Evolutionary conservation across 805 yeast genomes (phyloP).

Genomic region (Suhomyces vadensis): DNA sequence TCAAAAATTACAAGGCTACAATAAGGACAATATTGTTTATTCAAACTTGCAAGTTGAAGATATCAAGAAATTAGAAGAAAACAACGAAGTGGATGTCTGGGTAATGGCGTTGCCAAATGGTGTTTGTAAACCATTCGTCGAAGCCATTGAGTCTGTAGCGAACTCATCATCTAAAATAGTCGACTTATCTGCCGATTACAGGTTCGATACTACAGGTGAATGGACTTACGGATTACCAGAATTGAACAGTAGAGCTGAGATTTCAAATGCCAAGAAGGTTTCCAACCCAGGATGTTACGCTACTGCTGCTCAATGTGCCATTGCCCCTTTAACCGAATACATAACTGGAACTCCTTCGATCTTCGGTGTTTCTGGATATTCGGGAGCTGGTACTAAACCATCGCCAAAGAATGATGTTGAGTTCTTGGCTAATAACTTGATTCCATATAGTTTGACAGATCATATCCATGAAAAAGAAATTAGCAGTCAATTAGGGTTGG

Average conservation of each 20-base stretch:
- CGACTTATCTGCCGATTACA: constrained; percentile 93
- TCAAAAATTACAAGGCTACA: constrained; percentile 81
- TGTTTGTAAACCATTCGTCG: constrained; percentile 86
- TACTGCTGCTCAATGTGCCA: constrained; percentile 91
- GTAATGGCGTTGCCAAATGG: constrained; percentile 99
- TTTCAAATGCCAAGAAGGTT: constrained; percentile 73
- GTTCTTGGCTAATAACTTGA: constrained; percentile 74
- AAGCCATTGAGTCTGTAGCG: constrained; percentile 69
- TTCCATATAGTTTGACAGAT: constrained; percentile 94
- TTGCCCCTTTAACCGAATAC: constrained; percentile 78
- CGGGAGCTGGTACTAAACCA: constrained; percentile 99
- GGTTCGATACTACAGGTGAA: constrained; percentile 84
- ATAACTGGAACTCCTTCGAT: constrained; percentile 74
- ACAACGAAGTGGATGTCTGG: constrained; percentile 89
- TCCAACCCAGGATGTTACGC: constrained; percentile 99
- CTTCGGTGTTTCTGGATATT: constrained; percentile 96
- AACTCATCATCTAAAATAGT: constrained; percentile 74
- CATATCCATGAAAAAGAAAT: constrained; percentile 97
- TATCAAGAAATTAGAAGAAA: constrained; percentile 71
- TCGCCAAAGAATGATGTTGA: constrained; percentile 89
- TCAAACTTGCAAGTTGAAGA: constrained; percentile 88
- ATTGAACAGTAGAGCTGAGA: constrained; percentile 64
- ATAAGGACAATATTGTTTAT: constrained; percentile 75
- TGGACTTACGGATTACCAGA: constrained; percentile 98
- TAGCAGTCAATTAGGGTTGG: constrained; percentile 71